Base-by-base conservation (phyloP, 2,329 filamentous ascomycete species). In the Setomelanomma holmii region DNA sequence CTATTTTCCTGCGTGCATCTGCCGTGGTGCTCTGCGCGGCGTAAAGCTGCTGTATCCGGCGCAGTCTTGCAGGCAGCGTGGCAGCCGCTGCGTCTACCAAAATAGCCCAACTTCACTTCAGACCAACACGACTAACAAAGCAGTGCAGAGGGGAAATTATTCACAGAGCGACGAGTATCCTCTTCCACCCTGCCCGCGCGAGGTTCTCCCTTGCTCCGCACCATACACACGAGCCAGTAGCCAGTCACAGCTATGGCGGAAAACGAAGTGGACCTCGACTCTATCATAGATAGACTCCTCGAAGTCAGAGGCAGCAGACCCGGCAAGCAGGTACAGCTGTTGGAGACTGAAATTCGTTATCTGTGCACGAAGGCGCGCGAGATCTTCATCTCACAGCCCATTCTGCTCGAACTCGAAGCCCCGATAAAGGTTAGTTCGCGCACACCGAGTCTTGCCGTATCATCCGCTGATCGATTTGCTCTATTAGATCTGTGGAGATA, bases 311-410 rank as follows among this genome's bases (percentile, higher is more conserved):
- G 93, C 76, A 97, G 93, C 84, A 89, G 95, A 74, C 95, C 95
- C 52, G 95, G 95, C 71, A 99, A 99, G 84, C 95, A 98, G 81
- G 95, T 99, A 49, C 93, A 98, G 82, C 86, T 99, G 66, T 84
- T 96, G 64, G 95, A 99, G 79, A 88, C 91, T 56, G 95, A 98
- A 82, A 99, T 99, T 68, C 89, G 93, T 75, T 96, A 87, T 79
- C 86, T 99, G 63, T 99, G 95, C 86, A 97, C 93, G 76, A 98
- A 98, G 83, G 93, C 93, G 60, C 89, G 95, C 64, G 95, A 99
- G 83, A 98, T 99, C 72, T 98, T 99, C 84, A 98, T 99, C 79
- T 97, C 93, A 58, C 95, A 99, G 82, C 95, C 95, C 64, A 98
- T 98, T 73, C 83, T 99, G 66, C 87, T 99, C 64, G 95, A 99